Percentiles rank a stretch among this genome's conserved stretches.
These are phyloP conservation scores for Sistotremastrum niveocremeum DNA, from an alignment of 768 basidiomycete genomes.

Conservation along the genomic window DNA sequence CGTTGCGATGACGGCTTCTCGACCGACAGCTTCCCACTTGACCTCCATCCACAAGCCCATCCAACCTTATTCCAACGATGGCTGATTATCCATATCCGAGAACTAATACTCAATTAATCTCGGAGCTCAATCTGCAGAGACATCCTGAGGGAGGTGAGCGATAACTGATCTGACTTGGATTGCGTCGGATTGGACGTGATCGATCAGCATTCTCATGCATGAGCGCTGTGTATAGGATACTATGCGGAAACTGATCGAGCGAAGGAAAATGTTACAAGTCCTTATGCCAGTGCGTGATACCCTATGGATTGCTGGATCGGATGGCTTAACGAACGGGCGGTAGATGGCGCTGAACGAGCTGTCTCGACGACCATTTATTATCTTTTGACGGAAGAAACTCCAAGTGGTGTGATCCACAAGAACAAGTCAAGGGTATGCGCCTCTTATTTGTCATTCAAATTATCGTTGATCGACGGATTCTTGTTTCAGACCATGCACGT, in stretches of 20 bases:
- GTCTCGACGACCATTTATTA: conserved; percentile 37
- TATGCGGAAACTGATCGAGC: conserved; percentile 24
- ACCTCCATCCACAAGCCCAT: too few relatives aligned
- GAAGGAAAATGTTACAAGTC: conserved; percentile 16
- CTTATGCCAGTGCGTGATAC: conserved; percentile 19
- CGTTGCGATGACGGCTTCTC: too few relatives aligned
- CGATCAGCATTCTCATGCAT: neutral
- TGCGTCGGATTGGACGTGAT: neutral
- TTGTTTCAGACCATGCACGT: conserved; percentile 33
- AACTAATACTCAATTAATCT: conserved; percentile 15
- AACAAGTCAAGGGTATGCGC: conserved; percentile 32
- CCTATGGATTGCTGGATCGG: neutral
- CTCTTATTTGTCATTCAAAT: neutral
- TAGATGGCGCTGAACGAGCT: conserved; percentile 17
- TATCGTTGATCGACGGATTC: neutral
- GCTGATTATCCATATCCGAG: conserved; percentile 10
- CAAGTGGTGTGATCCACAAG: conserved; percentile 29
- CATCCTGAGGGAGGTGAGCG: conserved; percentile 19
- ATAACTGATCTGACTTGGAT: neutral
- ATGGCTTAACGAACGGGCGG: neutral
- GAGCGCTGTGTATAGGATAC: conserved; percentile 14
- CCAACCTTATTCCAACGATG: too few relatives aligned
- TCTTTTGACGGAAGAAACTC: conserved; percentile 28
- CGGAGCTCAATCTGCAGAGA: conserved; percentile 14
- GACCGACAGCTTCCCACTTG: too few relatives aligned